A percentile compares a stretch with the other conserved stretches of the same genome.
Evolutionary conservation across 2,329 filamentous ascomycete species (phyloP).

Genomic region (Trichoderma koningii): DNA sequence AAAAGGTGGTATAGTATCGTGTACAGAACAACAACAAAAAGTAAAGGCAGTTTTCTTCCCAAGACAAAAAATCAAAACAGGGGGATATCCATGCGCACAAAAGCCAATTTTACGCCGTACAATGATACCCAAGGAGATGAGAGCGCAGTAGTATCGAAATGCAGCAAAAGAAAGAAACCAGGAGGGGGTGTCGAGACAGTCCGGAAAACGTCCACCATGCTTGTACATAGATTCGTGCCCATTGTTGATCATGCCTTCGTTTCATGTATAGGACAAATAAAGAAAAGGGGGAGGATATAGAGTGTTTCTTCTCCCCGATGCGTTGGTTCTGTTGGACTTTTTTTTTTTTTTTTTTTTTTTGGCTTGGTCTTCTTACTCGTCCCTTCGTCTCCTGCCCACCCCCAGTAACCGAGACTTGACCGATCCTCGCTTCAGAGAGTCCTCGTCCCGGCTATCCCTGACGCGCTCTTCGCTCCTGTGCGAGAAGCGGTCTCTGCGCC

Average conservation of each 20-base stretch:
- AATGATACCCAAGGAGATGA: neutral
- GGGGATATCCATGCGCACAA: constrained; percentile 15
- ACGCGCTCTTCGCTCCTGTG: constrained; percentile 33
- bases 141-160: neutral
- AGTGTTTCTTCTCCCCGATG: neutral
- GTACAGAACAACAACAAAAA: neutral
- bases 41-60: neutral
- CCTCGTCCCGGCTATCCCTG: constrained; percentile 21
- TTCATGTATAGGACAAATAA: constrained; percentile 7
- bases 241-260: constrained; percentile 23
- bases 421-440: constrained; percentile 11
- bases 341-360: too few species aligned
- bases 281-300: neutral
- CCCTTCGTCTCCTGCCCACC: constrained; percentile 35
- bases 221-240: constrained; percentile 24
- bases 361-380: constrained; percentile 41
- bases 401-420: constrained; percentile 32
- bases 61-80: neutral
- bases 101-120: neutral
- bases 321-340: neutral
- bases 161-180: neutral
- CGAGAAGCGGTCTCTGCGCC: constrained; percentile 29
- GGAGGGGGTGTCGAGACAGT: neutral
- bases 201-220: constrained; percentile 21
- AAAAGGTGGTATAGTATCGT: constrained; percentile 17